Percentiles rank a stretch among this genome's conserved stretches.
Evolutionary conservation across 2,329 filamentous ascomycete species (phyloP).

Genomic region (Gnomoniopsis sp.): DNA sequence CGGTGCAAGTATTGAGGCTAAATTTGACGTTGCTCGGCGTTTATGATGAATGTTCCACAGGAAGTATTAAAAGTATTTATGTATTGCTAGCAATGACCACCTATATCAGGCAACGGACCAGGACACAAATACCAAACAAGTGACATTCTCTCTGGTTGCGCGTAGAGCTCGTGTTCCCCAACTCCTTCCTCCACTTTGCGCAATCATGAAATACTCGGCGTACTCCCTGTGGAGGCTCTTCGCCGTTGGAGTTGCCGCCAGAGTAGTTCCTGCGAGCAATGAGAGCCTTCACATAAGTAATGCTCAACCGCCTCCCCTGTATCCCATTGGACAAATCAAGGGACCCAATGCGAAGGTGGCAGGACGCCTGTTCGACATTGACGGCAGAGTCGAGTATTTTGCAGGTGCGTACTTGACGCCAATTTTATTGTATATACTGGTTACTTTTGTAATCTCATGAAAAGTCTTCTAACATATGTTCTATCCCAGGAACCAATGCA

Average conservation of each 20-base stretch:
- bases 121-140: neutral
- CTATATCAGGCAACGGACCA: neutral
- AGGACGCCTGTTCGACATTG: conserved; percentile 11
- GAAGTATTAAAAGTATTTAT: neutral
- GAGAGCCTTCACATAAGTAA: conserved; percentile 4
- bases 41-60: neutral
- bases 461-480: neutral
- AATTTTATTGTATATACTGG: neutral
- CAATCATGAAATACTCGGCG: conserved; percentile 5
- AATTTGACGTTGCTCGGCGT: neutral
- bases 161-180: neutral
- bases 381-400: conserved; percentile 8
- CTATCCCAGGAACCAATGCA: conserved; percentile 9
- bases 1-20: neutral
- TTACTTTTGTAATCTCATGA: neutral
- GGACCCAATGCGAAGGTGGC: conserved; percentile 9
- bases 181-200: neutral
- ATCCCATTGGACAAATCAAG: conserved; percentile 8
- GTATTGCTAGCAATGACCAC: neutral
- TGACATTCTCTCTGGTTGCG: too few species aligned
- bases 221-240: neutral
- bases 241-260: neutral
- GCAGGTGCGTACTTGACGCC: conserved; percentile 2
- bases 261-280: neutral
- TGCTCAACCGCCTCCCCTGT: conserved; percentile 6